Percentiles rank a stretch among this genome's conserved stretches.
These are phyloP conservation scores for Fusarium mexicanum DNA, from an alignment of 2,329 filamentous ascomycete species.

Conservation along the genomic window DNA sequence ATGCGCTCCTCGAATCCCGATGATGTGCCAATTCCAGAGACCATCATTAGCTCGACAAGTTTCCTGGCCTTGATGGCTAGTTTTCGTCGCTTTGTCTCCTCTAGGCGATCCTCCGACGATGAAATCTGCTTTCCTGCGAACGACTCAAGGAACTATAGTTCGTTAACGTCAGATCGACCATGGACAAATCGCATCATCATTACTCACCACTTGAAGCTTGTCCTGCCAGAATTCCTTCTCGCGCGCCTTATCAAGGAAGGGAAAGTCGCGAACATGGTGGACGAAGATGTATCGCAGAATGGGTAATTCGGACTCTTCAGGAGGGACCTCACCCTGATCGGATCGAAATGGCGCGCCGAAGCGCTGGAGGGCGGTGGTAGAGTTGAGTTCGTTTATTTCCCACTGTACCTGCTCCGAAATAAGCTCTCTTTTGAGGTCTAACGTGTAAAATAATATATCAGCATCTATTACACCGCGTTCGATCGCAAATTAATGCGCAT, in stretches of 20 bases:
- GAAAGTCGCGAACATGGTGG: conserved; percentile 96
- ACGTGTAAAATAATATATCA: conserved; percentile 10
- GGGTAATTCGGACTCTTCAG: conserved; percentile 91
- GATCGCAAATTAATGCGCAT: background rate
- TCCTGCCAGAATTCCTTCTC: conserved; percentile 99
- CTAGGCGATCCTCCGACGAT: conserved; percentile 92
- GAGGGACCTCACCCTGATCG: conserved; percentile 90
- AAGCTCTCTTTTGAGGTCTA: conserved; percentile 93
- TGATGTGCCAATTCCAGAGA: conserved; percentile 93
- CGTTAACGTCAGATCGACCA: conserved; percentile 8
- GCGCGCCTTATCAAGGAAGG: conserved; percentile 93
- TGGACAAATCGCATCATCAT: background rate
- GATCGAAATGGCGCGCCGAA: conserved; percentile 97
- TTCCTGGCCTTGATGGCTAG: conserved; percentile 93
- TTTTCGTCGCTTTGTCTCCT: conserved; percentile 95
- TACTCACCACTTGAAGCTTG: conserved; percentile 88
- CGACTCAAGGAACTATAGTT: conserved; percentile 84
- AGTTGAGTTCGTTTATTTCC: conserved; percentile 93
- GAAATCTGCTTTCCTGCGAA: conserved; percentile 98
- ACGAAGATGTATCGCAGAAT: conserved; percentile 97
- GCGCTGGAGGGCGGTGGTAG: conserved; percentile 90
- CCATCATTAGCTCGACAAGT: conserved; percentile 99
- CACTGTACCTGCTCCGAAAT: conserved; percentile 87
- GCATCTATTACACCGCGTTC: background rate
- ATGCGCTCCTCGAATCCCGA: conserved; percentile 98